Conservation (phyloP, 106 monocot species). For the Dendrobium chrysotoxum region DNA sequence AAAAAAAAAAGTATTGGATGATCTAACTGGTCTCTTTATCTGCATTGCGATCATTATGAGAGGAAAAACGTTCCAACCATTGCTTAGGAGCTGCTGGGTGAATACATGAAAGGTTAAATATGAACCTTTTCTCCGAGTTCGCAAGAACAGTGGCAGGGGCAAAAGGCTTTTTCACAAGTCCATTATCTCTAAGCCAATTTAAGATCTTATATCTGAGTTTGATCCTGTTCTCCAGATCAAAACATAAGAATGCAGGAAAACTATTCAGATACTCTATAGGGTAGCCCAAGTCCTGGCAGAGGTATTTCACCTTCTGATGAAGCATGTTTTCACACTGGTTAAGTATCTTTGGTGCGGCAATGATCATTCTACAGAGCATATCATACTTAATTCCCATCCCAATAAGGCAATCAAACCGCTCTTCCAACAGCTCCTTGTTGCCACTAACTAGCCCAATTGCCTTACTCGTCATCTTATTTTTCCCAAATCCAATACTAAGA, state of each 20-base stretch:
- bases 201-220: slow-evolving; percentile 76
- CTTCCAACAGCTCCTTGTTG: slow-evolving; percentile 38
- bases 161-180: slow-evolving; percentile 47
- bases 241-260: slow-evolving; percentile 71
- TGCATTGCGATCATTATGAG: slow-evolving; percentile 22
- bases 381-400: slow-evolving; percentile 46
- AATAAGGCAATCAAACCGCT: slow-evolving; percentile 70
- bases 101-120: slow-evolving; percentile 42
- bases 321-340: slow-evolving; percentile 49
- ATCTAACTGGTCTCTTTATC: not conserved
- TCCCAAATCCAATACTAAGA: slow-evolving; percentile 71
- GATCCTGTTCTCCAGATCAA: slow-evolving; percentile 79
- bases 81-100: slow-evolving; percentile 91
- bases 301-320: slow-evolving; percentile 53
- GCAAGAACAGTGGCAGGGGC: slow-evolving; percentile 75
- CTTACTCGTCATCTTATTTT: slow-evolving; percentile 44
- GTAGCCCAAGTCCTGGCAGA: slow-evolving; percentile 50
- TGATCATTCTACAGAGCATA: slow-evolving; percentile 61
- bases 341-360: slow-evolving; percentile 55
- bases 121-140: slow-evolving; percentile 75
- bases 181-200: slow-evolving; percentile 64
- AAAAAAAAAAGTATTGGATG: not conserved
- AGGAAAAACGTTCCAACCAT: slow-evolving; percentile 78
- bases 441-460: slow-evolving; percentile 21
- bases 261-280: slow-evolving; percentile 45